Conservation (phyloP, 371 early-diverging fungal species). For the Saksenaea oblongispora region DNA sequence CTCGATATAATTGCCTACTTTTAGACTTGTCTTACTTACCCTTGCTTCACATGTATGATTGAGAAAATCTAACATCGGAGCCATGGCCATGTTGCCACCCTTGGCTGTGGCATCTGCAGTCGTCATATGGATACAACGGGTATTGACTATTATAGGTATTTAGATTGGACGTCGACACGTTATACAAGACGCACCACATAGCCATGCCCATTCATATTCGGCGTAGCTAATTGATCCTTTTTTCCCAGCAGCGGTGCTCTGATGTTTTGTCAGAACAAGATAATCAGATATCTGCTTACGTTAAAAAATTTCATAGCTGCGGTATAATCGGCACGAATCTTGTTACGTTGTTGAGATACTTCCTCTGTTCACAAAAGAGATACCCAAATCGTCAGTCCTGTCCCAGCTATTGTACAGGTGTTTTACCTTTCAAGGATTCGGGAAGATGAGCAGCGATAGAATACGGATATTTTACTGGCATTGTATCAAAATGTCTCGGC, state of each 20-base stretch:
- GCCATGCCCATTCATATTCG: constrained; percentile 65
- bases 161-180: background rate
- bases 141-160: constrained; percentile 47
- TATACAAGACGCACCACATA: constrained; percentile 50
- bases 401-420: background rate
- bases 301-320: constrained; percentile 39
- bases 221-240: constrained; percentile 30
- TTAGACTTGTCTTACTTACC: constrained; percentile 17
- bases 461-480: constrained; percentile 58
- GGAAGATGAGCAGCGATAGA: constrained; percentile 44
- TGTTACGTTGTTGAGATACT: constrained; percentile 44
- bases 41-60: constrained; percentile 63
- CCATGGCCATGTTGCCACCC: constrained; percentile 56
- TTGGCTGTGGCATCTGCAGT: constrained; percentile 43
- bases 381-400: background rate
- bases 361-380: constrained; percentile 30
- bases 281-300: constrained; percentile 13
- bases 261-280: background rate
- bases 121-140: constrained; percentile 62
- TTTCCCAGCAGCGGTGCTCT: constrained; percentile 18
- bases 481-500: constrained; percentile 60
- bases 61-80: constrained; percentile 64
- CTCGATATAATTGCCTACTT: background rate
- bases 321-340: constrained; percentile 48
- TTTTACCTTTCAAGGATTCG: constrained; percentile 35